Evolutionary conservation across 768 basidiomycete species (phyloP).

Genomic region (Tulasnella sp.): DNA sequence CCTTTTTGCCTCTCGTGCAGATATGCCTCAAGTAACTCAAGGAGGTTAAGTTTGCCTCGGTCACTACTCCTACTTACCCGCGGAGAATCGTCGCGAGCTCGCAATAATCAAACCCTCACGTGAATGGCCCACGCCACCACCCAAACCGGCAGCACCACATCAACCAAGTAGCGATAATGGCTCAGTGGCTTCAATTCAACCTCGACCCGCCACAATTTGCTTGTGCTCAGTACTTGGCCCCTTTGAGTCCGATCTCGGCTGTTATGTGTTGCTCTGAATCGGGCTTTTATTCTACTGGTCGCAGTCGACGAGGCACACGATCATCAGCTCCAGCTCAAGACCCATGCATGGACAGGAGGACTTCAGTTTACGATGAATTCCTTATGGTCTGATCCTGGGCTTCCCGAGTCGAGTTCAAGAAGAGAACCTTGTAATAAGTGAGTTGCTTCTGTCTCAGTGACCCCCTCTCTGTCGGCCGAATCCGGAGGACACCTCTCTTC

Average conservation of each 20-base stretch:
- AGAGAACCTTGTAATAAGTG: too few species aligned
- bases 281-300: not conserved
- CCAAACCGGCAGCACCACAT: not conserved
- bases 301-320: not conserved
- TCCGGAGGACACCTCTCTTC: not conserved
- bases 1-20: not conserved
- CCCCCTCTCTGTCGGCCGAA: not conserved
- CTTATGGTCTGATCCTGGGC: too few species aligned
- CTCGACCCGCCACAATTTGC: not conserved
- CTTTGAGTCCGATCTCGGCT: not conserved
- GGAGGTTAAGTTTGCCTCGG: not conserved
- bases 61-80: not conserved
- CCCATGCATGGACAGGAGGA: too few species aligned
- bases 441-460: not conserved
- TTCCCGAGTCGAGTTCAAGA: too few species aligned
- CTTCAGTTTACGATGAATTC: too few species aligned
- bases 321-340: not conserved
- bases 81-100: not conserved
- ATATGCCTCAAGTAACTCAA: not conserved
- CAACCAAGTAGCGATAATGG: not conserved
- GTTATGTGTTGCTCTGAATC: not conserved
- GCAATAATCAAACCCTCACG: not conserved
- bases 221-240: not conserved
- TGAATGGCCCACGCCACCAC: not conserved
- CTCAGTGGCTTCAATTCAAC: not conserved